These are phyloP conservation scores for Teunomyces pallodes DNA, from an alignment of 805 yeast genomes.

Conservation along the genomic window DNA sequence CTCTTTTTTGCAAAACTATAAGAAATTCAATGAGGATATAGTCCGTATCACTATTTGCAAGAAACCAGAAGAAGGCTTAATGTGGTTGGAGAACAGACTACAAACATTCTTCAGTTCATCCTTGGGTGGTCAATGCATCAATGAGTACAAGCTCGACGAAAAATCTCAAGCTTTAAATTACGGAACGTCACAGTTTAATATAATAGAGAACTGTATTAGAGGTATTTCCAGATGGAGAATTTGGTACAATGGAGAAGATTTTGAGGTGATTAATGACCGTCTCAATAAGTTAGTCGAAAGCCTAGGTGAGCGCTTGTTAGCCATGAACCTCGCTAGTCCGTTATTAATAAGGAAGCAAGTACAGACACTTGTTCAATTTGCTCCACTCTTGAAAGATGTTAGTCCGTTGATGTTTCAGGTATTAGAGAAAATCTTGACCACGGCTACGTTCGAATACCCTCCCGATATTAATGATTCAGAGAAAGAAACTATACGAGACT, in stretches of 20 bases:
- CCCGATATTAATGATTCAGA: constrained; percentile 64
- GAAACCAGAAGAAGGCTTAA: constrained; percentile 74
- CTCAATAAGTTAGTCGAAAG: constrained; percentile 58
- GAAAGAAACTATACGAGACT: constrained; percentile 76
- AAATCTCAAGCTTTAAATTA: constrained; percentile 65
- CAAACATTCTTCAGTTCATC: constrained; percentile 69
- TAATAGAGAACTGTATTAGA: constrained; percentile 84
- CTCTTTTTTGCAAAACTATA: constrained; percentile 74
- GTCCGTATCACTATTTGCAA: constrained; percentile 85
- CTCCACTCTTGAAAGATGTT: constrained; percentile 81
- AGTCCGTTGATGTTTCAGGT: constrained; percentile 75
- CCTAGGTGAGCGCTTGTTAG: constrained; percentile 71
- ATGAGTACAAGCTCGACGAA: constrained; percentile 52
- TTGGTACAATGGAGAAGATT: constrained; percentile 69
- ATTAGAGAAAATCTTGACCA: constrained; percentile 77
- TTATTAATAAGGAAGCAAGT: constrained; percentile 77
- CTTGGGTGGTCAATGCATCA: constrained; percentile 63
- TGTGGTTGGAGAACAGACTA: constrained; percentile 76
- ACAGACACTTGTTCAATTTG: constrained; percentile 90
- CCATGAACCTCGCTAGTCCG: constrained; percentile 77
- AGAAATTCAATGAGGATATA: constrained; percentile 84
- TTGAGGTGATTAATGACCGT: constrained; percentile 51
- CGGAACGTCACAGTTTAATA: constrained; percentile 78
- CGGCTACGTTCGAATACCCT: constrained; percentile 82
- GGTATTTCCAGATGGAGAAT: constrained; percentile 95